These are phyloP conservation scores for Coemansia sp. DNA, from an alignment of 192 early-diverging fungal species.

Conservation along the genomic window DNA sequence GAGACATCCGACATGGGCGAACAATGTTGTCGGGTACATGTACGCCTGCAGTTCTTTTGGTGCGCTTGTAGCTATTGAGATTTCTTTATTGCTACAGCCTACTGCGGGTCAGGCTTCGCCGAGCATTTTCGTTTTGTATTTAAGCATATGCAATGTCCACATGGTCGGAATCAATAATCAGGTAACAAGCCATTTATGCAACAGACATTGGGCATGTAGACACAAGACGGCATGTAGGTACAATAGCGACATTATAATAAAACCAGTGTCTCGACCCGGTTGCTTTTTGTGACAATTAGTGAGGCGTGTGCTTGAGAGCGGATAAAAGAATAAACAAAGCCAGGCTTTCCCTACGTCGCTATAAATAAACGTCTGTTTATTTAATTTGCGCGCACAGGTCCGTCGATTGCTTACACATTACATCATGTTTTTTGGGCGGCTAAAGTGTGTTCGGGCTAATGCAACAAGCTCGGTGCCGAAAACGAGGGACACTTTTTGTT, in stretches of 20 bases:
- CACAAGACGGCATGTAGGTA: neutral
- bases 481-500: slow-evolving; percentile 2
- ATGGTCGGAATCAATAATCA: slow-evolving; percentile 21
- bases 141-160: slow-evolving; percentile 17
- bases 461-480: neutral
- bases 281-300: neutral
- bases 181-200: slow-evolving; percentile 17
- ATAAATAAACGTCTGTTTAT: neutral
- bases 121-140: neutral
- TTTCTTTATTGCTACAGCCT: neutral
- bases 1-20: slow-evolving; percentile 5
- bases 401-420: slow-evolving; percentile 17
- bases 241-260: slow-evolving; percentile 3
- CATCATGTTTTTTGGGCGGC: slow-evolving; percentile 9
- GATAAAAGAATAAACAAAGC: slow-evolving; percentile 4
- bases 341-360: neutral
- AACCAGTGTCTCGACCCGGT: neutral
- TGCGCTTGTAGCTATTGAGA: neutral
- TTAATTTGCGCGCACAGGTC: slow-evolving; percentile 16
- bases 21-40: slow-evolving; percentile 10
- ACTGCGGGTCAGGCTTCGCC: neutral
- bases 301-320: neutral
- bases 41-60: neutral
- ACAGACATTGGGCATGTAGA: neutral
- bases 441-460: slow-evolving; percentile 3